Base-by-base conservation (phyloP, 2,329 filamentous ascomycete species). In the Lasiodiplodia sp. region DNA sequence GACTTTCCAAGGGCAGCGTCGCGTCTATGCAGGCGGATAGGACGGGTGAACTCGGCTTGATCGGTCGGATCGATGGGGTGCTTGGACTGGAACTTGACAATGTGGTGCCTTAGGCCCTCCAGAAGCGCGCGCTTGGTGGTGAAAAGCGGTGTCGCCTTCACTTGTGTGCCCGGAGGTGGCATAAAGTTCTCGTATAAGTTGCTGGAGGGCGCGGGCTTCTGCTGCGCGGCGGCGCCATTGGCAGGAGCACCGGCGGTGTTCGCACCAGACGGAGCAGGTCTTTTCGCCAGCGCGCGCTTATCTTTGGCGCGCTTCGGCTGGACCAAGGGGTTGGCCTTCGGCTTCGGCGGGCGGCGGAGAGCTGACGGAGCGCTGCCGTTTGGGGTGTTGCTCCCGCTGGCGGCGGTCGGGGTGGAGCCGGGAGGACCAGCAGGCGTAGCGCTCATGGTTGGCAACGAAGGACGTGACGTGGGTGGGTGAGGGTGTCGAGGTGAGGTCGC, bases 21-120 rank as follows among this genome's bases (percentile, higher is more conserved):
- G 68, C 96, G 91, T 71, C 96, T 90, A 77, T 98, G 94, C 47
- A 99, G 83, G 47, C 93, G 91, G 38, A 98, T 92, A 0, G 96
- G 96, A 34, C 94, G 89, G 21, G 92, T 91, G 77, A 98, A 99
- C 64, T 96, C 90, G 6, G 90, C 84, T 72, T 95, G 90, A 75
- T 98, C 90, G 70, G 93, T 85, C 38, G 89, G 86, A 73, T 91
- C 91, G 70, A 88, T 81, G n/a, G 76, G 82, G 71, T 84, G 85
- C 74, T 89, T 89, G 64, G 86, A 83, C 71, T 91, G 86, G 68
- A 99, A 90, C 73, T 92, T 91, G 85, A 97, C 94, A 71, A 97
- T 88, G 77, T 99, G 96, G 75, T 94, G 90, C 60, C 95, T 91
- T 69, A 97, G 83, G 6, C 91, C 92, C 73, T 96, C 91, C 68